Evolutionary conservation across 805 yeast species (phyloP).

Genomic region (Phaffomyces opuntiae): DNA sequence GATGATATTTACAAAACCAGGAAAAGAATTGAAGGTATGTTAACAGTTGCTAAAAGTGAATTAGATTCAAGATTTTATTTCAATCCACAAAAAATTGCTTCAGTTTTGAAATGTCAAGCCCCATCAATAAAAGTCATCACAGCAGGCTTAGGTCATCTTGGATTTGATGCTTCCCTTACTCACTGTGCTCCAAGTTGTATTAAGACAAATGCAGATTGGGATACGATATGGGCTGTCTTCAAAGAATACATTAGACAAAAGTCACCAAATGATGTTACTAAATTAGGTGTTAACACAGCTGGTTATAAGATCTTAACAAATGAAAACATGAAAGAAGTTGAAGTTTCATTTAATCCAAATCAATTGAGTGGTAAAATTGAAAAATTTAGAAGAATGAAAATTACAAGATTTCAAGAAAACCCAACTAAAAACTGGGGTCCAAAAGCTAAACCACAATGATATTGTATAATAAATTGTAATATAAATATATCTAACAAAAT

Average conservation of each 20-base stretch:
- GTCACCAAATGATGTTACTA: slow-evolving; percentile 30
- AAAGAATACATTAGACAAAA: slow-evolving; percentile 50
- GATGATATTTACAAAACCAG: slow-evolving; percentile 65
- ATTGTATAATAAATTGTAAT: not conserved
- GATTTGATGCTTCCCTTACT: slow-evolving; percentile 75
- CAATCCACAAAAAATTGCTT: slow-evolving; percentile 68
- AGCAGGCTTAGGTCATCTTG: slow-evolving; percentile 80
- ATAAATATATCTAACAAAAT: not conserved
- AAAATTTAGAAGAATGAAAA: slow-evolving; percentile 62
- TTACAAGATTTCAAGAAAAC: slow-evolving; percentile 84
- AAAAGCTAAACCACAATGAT: slow-evolving; percentile 59
- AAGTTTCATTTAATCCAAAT: slow-evolving; percentile 55
- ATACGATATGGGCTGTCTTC: slow-evolving; percentile 64
- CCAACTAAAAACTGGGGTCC: slow-evolving; percentile 99
- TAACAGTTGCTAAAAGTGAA: slow-evolving; percentile 75
- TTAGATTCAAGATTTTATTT: slow-evolving; percentile 73
- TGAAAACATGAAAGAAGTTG: slow-evolving; percentile 28
- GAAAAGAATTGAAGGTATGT: slow-evolving; percentile 87
- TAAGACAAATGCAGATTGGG: slow-evolving; percentile 89
- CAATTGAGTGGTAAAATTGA: slow-evolving; percentile 51
- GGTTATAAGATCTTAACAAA: slow-evolving; percentile 53
- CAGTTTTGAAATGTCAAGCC: slow-evolving; percentile 72
- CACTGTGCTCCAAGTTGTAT: slow-evolving; percentile 83
- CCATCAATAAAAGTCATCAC: slow-evolving; percentile 68
- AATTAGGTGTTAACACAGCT: slow-evolving; percentile 37